phyloP scores from a whole-genome alignment of 176 grass and related monocot genomes.

The Paspalum vaginatum region DNA sequence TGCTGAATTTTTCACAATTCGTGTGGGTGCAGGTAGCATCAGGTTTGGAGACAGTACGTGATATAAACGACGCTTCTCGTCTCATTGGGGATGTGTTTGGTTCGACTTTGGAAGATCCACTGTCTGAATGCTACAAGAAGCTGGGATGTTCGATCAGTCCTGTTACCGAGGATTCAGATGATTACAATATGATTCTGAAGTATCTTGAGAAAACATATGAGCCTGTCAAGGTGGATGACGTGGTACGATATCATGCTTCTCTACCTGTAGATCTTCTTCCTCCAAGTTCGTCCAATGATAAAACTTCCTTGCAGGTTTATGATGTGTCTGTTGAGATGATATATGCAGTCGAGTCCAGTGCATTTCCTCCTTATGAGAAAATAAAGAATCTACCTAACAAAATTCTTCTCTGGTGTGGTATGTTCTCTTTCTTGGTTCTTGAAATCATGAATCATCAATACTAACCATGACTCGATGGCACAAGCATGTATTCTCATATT shows the following conservation, averaged over 20 bases:
- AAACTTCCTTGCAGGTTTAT: conserved; percentile 46
- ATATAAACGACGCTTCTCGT: conserved; percentile 78
- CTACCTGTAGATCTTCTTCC: background rate
- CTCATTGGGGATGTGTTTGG: conserved; percentile 53
- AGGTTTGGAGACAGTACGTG: conserved; percentile 64
- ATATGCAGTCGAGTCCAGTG: conserved; percentile 64
- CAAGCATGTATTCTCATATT: background rate
- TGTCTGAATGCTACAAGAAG: conserved; percentile 67
- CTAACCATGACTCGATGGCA: background rate
- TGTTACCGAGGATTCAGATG: conserved; percentile 61
- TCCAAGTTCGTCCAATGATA: background rate
- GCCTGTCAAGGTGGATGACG: conserved; percentile 60
- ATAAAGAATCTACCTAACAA: conserved; percentile 79
- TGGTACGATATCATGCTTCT: conserved; percentile 40
- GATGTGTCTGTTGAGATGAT: conserved; percentile 59
- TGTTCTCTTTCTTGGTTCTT: background rate
- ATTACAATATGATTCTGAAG: conserved; percentile 81
- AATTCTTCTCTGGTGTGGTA: conserved; percentile 91
- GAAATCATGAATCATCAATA: background rate
- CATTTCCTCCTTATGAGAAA: conserved; percentile 60
- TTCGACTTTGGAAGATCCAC: conserved; percentile 59
- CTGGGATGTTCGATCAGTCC: conserved; percentile 57
- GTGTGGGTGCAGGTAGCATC: conserved; percentile 58
- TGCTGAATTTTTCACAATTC: background rate
- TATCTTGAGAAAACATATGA: conserved; percentile 85